Evolutionary conservation across 2,329 filamentous ascomycete genomes (phyloP).

Genomic region (Monilinia polystroma): DNA sequence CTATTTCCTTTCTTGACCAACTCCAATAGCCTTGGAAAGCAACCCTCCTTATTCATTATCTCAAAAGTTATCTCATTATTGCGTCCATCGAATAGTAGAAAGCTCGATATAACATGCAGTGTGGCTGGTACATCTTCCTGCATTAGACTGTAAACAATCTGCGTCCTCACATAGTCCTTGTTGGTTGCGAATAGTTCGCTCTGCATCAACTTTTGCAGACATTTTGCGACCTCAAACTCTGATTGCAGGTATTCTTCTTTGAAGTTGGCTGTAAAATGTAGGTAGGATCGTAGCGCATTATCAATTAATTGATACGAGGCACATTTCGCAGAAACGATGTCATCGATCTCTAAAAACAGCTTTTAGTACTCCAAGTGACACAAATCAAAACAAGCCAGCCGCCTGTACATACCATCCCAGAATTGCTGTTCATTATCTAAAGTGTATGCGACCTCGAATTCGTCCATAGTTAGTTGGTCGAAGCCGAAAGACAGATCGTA

Average conservation of each 20-base stretch:
- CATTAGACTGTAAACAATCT: constrained; percentile 88
- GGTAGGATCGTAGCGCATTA: constrained; percentile 79
- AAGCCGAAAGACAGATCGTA: constrained; percentile 4
- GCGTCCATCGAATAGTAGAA: constrained; percentile 84
- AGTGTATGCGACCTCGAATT: constrained; percentile 66
- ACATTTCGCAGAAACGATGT: constrained; percentile 60
- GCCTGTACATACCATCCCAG: constrained; percentile 69
- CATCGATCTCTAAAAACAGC: constrained; percentile 58
- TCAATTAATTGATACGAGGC: constrained; percentile 69
- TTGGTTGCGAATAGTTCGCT: constrained; percentile 73
- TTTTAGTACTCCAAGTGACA: background rate
- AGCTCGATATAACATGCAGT: constrained; percentile 79
- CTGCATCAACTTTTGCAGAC: constrained; percentile 74
- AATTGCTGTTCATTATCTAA: constrained; percentile 82
- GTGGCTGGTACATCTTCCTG: constrained; percentile 81
- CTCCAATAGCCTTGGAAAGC: constrained; percentile 80
- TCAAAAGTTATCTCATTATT: constrained; percentile 75
- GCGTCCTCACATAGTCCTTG: constrained; percentile 82
- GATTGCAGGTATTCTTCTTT: constrained; percentile 72
- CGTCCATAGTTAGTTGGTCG: constrained; percentile 41
- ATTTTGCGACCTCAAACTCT: constrained; percentile 77
- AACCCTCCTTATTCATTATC: constrained; percentile 82
- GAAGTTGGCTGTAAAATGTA: constrained; percentile 73
- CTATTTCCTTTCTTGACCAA: constrained; percentile 67
- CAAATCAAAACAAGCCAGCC: constrained; percentile 19